Percentiles rank a stretch among this genome's conserved stretches.
These are phyloP conservation scores for Erythrophleum ivorense DNA, from an alignment of 331 rosid genomes.

Conservation along the genomic window DNA sequence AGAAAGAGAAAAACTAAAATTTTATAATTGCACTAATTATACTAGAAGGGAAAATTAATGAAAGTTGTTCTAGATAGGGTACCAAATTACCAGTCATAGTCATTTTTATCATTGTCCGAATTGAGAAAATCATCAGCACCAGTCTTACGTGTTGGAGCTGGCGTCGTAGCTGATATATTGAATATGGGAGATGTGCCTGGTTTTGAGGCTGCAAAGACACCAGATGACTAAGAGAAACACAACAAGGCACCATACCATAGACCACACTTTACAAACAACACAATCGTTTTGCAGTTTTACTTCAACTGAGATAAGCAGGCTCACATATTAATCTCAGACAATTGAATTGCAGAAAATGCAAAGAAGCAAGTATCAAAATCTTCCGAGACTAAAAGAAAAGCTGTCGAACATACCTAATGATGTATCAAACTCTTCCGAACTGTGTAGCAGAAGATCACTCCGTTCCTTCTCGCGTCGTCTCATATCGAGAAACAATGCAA, in stretches of 20 bases:
- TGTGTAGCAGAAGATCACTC: slow-evolving; percentile 68
- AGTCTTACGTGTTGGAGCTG: slow-evolving; percentile 76
- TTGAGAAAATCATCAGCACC: slow-evolving; percentile 93
- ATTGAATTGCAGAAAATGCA: slow-evolving; percentile 4
- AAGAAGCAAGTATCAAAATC: slow-evolving; percentile 26
- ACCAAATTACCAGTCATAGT: slow-evolving; percentile 85
- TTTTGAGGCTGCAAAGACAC: slow-evolving; percentile 60
- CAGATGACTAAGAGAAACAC: slow-evolving; percentile 14
- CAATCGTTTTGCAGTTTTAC: slow-evolving; percentile 19
- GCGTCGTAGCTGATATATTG: slow-evolving; percentile 62
- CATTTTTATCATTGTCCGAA: slow-evolving; percentile 91
- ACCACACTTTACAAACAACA: slow-evolving; percentile 6
- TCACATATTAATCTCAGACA: neutral
- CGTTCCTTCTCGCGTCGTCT: slow-evolving; percentile 84
- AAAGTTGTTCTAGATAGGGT: slow-evolving; percentile 1
- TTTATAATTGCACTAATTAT: slow-evolving; percentile 15
- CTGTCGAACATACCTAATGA: slow-evolving; percentile 55
- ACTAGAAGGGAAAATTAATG: neutral
- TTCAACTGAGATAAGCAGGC: slow-evolving; percentile 9
- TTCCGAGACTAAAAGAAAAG: neutral
- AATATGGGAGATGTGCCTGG: slow-evolving; percentile 71
- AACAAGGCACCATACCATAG: neutral
- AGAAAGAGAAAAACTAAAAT: neutral
- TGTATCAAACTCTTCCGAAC: slow-evolving; percentile 67
- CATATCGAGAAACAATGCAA: slow-evolving; percentile 93